Evolutionary conservation across 2,329 filamentous ascomycete species (phyloP), one percentile per base, ranked within the genome.

Genomic region (Exophiala sideris): DNA sequence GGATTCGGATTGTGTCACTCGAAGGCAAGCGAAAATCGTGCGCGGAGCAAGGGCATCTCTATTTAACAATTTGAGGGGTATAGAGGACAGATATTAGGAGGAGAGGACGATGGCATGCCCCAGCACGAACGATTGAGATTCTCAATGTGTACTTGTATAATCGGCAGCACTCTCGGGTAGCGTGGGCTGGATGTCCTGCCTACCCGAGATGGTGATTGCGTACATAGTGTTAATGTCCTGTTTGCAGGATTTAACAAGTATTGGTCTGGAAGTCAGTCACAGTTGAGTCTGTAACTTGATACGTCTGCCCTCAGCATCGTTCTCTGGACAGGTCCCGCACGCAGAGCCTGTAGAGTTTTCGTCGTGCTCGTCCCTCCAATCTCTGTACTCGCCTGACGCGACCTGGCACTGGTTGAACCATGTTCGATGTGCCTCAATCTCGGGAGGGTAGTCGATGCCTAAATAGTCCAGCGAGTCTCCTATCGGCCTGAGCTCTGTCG

Each of bases 191-290:
- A 10, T 24, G 33, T 32, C 48, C 48, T 39, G 50, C 34, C 42
- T 52, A 32, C 44, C 3, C 14, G 34, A 32, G 39, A 38, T 4
- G n/a, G 14, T 32, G 47, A 21, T 33, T 33, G 35, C 18, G 47
- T 36, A 50, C 47, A 50, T 50, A 50, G 47, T 42, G 38, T 50
- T 42, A 42, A 50, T 50, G 38, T 50, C 47, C 47, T 50, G 47
- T 36, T 39, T 46, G 20, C 21, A 21, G 45, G 32, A 47, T 47
- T 16, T 35, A 14, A 47, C 45, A n/a, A n/a, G 39, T 5, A 29
- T 29, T 29, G 24, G 24, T 29, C 7, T 29, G 5, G 24, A 8
- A 29, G 24, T 29, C 24, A 29, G 24, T 5, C 24, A 29, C 7
- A 5, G 24, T 29, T 8, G 24, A 29, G 24, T 5, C 7, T 29